Evolutionary conservation across 2,329 filamentous ascomycete genomes (phyloP).

Genomic region (Penicillium hordei): DNA sequence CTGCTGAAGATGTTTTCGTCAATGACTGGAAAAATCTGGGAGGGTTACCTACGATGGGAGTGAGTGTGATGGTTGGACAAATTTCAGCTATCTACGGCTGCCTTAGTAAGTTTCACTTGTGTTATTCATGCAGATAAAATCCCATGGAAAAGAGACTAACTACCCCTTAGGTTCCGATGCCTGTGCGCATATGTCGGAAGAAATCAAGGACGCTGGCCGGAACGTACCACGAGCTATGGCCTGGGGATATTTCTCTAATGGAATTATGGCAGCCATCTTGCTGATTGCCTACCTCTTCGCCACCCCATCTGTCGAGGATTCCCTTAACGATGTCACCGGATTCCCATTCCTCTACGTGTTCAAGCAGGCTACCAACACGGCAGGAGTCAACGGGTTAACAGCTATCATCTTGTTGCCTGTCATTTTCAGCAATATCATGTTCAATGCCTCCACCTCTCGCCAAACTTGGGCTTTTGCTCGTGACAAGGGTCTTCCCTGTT

Average conservation of each 20-base stretch:
- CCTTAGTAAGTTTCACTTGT: slow-evolving; percentile 23
- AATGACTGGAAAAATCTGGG: slow-evolving; percentile 37
- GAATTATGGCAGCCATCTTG: slow-evolving; percentile 42
- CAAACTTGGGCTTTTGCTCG: slow-evolving; percentile 47
- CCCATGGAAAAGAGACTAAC: not conserved
- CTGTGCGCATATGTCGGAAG: slow-evolving; percentile 45
- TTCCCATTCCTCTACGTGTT: slow-evolving; percentile 53
- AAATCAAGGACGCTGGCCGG: slow-evolving; percentile 46
- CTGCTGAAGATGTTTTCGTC: slow-evolving; percentile 31
- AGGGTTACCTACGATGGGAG: slow-evolving; percentile 37
- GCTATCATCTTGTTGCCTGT: slow-evolving; percentile 44
- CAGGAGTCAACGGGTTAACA: slow-evolving; percentile 33
- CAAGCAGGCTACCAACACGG: slow-evolving; percentile 21
- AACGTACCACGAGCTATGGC: slow-evolving; percentile 48
- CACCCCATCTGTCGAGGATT: slow-evolving; percentile 30
- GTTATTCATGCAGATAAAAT: not conserved
- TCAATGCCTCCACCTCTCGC: slow-evolving; percentile 42
- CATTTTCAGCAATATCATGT: slow-evolving; percentile 41
- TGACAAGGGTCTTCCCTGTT: slow-evolving; percentile 46
- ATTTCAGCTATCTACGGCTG: slow-evolving; percentile 33
- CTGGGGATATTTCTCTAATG: slow-evolving; percentile 47
- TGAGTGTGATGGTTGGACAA: slow-evolving; percentile 39
- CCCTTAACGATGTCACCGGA: slow-evolving; percentile 43
- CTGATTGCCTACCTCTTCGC: slow-evolving; percentile 47
- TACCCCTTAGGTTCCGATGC: slow-evolving; percentile 28